Evolutionary conservation across 305 asterid species (phyloP), one percentile per base, ranked within the genome.

Genomic region (Rubia peregrina): DNA sequence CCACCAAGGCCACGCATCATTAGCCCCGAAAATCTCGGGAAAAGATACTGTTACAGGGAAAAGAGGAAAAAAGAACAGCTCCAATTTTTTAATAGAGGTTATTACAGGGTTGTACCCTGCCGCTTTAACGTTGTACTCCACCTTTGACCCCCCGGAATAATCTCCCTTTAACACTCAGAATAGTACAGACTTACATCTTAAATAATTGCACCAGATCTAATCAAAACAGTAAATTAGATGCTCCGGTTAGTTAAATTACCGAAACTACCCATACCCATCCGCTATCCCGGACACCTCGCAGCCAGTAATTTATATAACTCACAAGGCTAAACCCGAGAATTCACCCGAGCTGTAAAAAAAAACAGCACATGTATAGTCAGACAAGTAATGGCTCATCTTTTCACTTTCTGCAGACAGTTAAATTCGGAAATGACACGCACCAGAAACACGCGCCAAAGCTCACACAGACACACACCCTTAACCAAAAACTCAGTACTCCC

Each of bases 11-110:
- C 56, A 63, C 70, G 62, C 77, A 42, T 65, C 69, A 59, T 64
- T 62, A 41, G 71, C 77, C n/a, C 71, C 77, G 44, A 61, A 63
- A 72, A 71, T 72, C 67, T 33, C 59, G 69, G 70, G 60, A 57
- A 16, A 75, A 57, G 17, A 46, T 40, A 51, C 12, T 38, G 68
- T 3, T 36, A 19, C 41, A 1, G 33, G 33, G 49, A 13, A 65
- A 53, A 21, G 16, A 57, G 13, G 64, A 57, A 75, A 73, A 72
- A 62, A 44, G 14, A 49, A 14, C 8, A 49, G 57, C 21, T 51
- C 22, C 21, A 5, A 16, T 6, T 51, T 49, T 16, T 5, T 49
- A 19, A 51, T 51, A 21, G 5, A 51, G 57, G 57, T 51, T 51
- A 49, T 14, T 49, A 30, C 33, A 30, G 26, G 4, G 42, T 26